Percentiles rank a stretch among this genome's conserved stretches.
These are phyloP conservation scores for Paragyromitra xinjiangensis DNA, from an alignment of 495 filamentous ascomycete species.

Conservation along the genomic window DNA sequence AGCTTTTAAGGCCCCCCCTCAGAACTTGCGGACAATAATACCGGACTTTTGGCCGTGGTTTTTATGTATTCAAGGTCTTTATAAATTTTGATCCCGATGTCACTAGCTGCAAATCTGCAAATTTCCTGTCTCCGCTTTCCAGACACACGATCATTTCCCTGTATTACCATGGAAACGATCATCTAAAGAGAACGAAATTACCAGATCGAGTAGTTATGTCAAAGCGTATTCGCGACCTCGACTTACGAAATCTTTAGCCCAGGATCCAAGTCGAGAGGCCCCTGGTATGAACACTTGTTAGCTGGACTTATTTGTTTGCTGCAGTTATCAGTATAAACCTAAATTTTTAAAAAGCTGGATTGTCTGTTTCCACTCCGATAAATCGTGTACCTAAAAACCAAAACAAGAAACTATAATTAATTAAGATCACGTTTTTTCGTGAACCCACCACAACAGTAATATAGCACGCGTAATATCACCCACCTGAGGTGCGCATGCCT, in stretches of 20 bases:
- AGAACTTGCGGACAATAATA: not conserved
- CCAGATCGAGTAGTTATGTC: not conserved
- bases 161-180: constrained; percentile 18
- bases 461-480: not conserved
- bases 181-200: not conserved
- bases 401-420: constrained; percentile 1
- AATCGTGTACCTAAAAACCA: not conserved
- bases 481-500: not conserved
- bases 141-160: constrained; percentile 21
- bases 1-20: not conserved
- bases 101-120: not conserved
- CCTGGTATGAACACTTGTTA: not conserved
- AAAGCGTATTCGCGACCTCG: not conserved
- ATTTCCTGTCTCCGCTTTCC: not conserved
- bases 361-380: not conserved
- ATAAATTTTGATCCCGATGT: constrained; percentile 2
- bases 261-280: too few relatives aligned
- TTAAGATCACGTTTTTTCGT: constrained; percentile 11
- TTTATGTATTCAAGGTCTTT: not conserved
- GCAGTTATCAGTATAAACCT: not conserved
- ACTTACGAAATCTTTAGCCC: not conserved
- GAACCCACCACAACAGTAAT: too few relatives aligned
- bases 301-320: not conserved
- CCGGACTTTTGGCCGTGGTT: not conserved
- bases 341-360: not conserved